Evolutionary conservation across 2,329 filamentous ascomycete genomes (phyloP).

Genomic region (Myriosclerotinia curreyana): DNA sequence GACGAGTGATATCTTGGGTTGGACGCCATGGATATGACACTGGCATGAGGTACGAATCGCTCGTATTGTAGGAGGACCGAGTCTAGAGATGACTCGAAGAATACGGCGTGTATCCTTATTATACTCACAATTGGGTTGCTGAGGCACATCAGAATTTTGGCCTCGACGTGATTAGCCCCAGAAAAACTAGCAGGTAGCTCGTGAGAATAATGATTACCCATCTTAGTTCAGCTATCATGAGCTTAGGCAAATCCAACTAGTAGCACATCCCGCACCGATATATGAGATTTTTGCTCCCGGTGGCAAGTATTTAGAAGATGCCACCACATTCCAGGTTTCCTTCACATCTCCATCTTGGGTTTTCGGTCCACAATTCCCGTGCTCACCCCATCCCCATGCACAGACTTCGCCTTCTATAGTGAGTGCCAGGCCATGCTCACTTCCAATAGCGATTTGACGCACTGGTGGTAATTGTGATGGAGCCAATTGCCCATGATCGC

Average conservation of each 20-base stretch:
- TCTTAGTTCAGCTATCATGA: slow-evolving; percentile 3
- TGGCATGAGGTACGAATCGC: neutral
- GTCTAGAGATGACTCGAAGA: neutral
- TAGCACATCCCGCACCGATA: slow-evolving; percentile 85
- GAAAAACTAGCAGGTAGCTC: neutral
- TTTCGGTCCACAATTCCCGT: slow-evolving; percentile 85
- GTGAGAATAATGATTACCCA: neutral
- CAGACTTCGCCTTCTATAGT: slow-evolving; percentile 64
- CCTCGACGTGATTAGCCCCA: neutral
- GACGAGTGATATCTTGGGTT: slow-evolving; percentile 31
- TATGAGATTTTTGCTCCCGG: slow-evolving; percentile 51
- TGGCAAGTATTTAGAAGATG: slow-evolving; percentile 54
- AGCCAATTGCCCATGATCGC: slow-evolving; percentile 80
- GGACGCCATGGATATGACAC: neutral
- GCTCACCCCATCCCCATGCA: slow-evolving; percentile 95
- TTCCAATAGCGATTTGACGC: slow-evolving; percentile 71
- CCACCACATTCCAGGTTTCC: slow-evolving; percentile 65
- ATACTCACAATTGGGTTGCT: too few species aligned
- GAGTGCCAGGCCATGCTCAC: slow-evolving; percentile 81
- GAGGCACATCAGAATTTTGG: neutral
- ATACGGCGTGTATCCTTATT: neutral
- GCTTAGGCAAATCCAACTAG: slow-evolving; percentile 66
- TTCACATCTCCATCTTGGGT: slow-evolving; percentile 64
- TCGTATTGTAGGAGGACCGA: neutral
- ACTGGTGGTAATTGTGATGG: slow-evolving; percentile 59